phyloP scores from a whole-genome alignment of 768 basidiomycete species.

The Amylocystis lapponica region DNA sequence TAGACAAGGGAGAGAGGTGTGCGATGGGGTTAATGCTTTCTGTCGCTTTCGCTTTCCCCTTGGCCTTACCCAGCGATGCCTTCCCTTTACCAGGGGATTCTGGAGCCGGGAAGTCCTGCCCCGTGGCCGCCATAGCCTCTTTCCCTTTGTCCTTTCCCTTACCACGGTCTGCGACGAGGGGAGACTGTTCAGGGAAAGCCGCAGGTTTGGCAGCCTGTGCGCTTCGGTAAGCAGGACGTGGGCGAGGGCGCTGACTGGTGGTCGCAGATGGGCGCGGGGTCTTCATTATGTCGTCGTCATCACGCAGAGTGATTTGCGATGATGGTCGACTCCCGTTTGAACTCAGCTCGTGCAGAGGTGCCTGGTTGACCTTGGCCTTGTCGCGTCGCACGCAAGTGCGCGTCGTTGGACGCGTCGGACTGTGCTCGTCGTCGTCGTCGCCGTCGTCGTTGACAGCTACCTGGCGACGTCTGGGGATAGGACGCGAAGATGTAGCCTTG shows the following conservation, averaged over 20 bases:
- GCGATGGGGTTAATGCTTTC: not conserved
- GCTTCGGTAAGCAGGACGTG: constrained; percentile 2
- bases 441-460: not conserved
- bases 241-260: constrained; percentile 1
- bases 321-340: constrained; percentile 3
- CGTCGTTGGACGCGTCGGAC: not conserved
- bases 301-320: not conserved
- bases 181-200: constrained; percentile 3
- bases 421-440: not conserved
- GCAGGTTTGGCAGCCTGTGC: constrained; percentile 3
- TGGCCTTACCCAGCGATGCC: not conserved
- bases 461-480: not conserved
- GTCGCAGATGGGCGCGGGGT: constrained; percentile 8
- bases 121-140: too few relatives aligned
- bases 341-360: constrained; percentile 8
- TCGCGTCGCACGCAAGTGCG: not conserved
- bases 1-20: not conserved
- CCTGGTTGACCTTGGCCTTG: not conserved
- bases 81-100: not conserved
- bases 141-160: constrained; percentile 1
- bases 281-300: constrained; percentile 1
- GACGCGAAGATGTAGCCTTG: not conserved
- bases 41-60: not conserved
- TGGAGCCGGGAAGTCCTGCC: not conserved
- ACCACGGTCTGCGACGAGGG: not conserved